A percentile compares a stretch with the other conserved stretches of the same genome.
Conservation (phyloP, 129 eudicot species). For the Saussurea involucrata region DNA sequence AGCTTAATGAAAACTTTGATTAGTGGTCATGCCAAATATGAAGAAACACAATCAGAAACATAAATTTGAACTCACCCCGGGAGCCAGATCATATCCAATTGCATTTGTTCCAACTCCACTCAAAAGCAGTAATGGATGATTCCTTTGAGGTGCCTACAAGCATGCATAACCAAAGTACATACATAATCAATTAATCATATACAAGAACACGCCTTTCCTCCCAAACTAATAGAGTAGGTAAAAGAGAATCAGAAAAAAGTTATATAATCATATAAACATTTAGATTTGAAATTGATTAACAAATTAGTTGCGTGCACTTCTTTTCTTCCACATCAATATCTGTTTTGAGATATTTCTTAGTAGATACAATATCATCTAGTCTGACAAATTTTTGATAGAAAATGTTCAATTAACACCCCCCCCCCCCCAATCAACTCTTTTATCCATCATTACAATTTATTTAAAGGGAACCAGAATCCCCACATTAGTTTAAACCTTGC, state of each 20-base stretch:
- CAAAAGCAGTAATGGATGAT: constrained; percentile 69
- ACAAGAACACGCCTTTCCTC: neutral
- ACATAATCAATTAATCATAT: constrained; percentile 1
- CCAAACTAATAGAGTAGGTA: neutral
- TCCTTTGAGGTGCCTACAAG: constrained; percentile 55
- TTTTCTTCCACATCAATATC: neutral
- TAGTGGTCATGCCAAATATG: neutral
- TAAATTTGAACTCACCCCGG: constrained; percentile 44
- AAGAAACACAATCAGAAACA: constrained; percentile 4
- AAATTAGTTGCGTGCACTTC: neutral
- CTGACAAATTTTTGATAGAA: neutral
- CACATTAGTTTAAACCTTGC: neutral
- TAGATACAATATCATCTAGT: constrained; percentile 2
- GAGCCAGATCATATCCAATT: constrained; percentile 85
- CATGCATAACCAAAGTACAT: constrained; percentile 8
- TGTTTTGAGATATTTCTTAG: constrained; percentile 5
- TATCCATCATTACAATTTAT: neutral
- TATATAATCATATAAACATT: neutral
- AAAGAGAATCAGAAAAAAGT: neutral
- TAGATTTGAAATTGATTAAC: neutral
- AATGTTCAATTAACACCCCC: neutral
- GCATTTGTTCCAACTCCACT: constrained; percentile 88
- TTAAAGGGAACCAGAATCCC: neutral
- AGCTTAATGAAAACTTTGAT: neutral
- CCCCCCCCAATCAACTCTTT: neutral